Percentiles rank a stretch among this genome's conserved stretches.
phyloP scores from a whole-genome alignment of 2,329 filamentous ascomycete species.

The Metarhizium guizhouense region DNA sequence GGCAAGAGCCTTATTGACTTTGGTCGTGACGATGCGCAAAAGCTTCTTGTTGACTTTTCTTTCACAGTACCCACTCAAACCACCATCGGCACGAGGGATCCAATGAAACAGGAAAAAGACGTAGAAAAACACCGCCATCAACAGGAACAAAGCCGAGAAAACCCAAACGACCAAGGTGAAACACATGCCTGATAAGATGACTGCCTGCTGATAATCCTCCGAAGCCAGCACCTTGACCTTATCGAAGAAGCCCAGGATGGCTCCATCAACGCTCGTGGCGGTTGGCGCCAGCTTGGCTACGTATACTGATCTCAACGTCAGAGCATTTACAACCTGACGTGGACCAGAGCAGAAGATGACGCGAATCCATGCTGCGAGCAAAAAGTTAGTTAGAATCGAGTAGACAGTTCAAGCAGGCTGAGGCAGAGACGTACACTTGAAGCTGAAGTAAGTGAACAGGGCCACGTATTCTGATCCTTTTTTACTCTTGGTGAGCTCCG shows the following conservation, averaged over 20 bases:
- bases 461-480: constrained; percentile 88
- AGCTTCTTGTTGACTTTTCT: constrained; percentile 84
- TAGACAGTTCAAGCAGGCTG: background rate
- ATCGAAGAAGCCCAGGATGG: constrained; percentile 68
- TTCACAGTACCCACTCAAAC: constrained; percentile 76
- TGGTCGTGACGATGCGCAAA: constrained; percentile 73
- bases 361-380: constrained; percentile 64
- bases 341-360: constrained; percentile 87
- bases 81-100: constrained; percentile 73
- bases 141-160: constrained; percentile 65
- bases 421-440: constrained; percentile 42
- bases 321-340: constrained; percentile 80
- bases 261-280: constrained; percentile 45
- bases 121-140: constrained; percentile 72
- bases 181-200: constrained; percentile 82
- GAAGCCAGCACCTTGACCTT: constrained; percentile 69
- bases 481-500: constrained; percentile 81
- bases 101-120: constrained; percentile 87
- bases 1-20: constrained; percentile 80
- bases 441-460: constrained; percentile 79
- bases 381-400: background rate
- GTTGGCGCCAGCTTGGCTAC: constrained; percentile 57
- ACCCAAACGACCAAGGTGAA: constrained; percentile 89
- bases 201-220: constrained; percentile 66
- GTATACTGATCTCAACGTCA: constrained; percentile 83